Evolutionary conservation across 2,329 filamentous ascomycete genomes (phyloP).

Genomic region (Beauveria asiatica): DNA sequence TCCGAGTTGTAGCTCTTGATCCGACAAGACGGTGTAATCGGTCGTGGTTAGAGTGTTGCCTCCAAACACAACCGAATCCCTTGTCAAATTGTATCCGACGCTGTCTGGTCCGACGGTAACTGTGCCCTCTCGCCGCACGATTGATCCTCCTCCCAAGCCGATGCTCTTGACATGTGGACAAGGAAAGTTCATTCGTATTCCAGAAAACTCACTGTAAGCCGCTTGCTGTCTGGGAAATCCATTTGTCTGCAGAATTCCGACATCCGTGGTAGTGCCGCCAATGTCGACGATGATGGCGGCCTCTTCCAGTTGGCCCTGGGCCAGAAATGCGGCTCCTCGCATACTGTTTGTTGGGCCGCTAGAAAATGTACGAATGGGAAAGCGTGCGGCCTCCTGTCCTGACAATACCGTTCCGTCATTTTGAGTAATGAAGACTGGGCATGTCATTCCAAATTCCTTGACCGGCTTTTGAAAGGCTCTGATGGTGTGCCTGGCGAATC

Average conservation of each 20-base stretch:
- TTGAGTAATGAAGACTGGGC: conserved; percentile 52
- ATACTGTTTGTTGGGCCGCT: conserved; percentile 57
- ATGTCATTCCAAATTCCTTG: conserved; percentile 37
- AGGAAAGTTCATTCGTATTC: conserved; percentile 53
- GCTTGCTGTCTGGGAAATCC: conserved; percentile 57
- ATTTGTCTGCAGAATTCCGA: conserved; percentile 50
- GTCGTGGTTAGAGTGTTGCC: conserved; percentile 50
- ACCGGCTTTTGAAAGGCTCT: conserved; percentile 46
- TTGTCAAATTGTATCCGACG: conserved; percentile 48
- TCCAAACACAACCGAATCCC: conserved; percentile 48
- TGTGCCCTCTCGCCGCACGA: conserved; percentile 33
- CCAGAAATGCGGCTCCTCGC: conserved; percentile 53
- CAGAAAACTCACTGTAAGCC: conserved; percentile 53
- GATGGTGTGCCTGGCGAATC: conserved; percentile 49
- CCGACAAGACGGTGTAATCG: conserved; percentile 37
- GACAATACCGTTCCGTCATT: conserved; percentile 56
- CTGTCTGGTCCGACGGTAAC: conserved; percentile 51
- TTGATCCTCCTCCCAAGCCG: conserved; percentile 50
- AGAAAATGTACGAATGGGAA: conserved; percentile 55
- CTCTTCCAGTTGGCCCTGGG: conserved; percentile 27
- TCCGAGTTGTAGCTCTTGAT: conserved; percentile 31
- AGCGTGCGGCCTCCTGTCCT: conserved; percentile 41
- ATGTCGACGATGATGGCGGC: conserved; percentile 55
- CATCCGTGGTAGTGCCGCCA: conserved; percentile 58
- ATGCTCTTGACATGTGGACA: conserved; percentile 52